Conservation (phyloP, 164 flowering plant species). For the Dillenia suffruticosa region DNA sequence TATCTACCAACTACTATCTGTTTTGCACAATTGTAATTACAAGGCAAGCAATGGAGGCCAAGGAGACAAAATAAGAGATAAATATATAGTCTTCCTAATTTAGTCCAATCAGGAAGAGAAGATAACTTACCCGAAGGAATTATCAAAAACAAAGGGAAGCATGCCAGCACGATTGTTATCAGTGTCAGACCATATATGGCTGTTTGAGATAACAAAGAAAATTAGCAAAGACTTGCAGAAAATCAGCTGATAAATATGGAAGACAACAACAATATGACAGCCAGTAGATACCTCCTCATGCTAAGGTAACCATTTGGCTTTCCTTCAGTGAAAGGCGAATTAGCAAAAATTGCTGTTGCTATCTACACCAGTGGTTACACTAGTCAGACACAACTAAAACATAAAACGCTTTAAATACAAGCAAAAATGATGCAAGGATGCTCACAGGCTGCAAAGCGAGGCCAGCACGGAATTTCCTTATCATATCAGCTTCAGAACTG, state of each 20-base stretch:
- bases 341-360: constrained; percentile 96
- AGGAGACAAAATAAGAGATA: background rate
- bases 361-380: constrained; percentile 49
- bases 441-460: constrained; percentile 98
- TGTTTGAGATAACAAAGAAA: constrained; percentile 22
- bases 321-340: constrained; percentile 98
- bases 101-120: background rate
- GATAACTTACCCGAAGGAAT: constrained; percentile 81
- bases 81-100: background rate
- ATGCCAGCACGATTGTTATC: constrained; percentile 93
- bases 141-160: constrained; percentile 99
- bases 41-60: background rate
- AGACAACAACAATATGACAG: background rate
- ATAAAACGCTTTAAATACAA: background rate
- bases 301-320: constrained; percentile 96
- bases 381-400: constrained; percentile 21
- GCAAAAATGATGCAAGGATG: constrained; percentile 4
- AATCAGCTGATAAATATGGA: background rate
- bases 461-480: constrained; percentile 92
- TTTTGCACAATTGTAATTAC: background rate
- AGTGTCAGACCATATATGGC: constrained; percentile 95
- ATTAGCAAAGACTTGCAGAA: background rate
- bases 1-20: background rate
- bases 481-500: constrained; percentile 94
- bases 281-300: constrained; percentile 76